Evolutionary conservation across 768 basidiomycete genomes (phyloP), one percentile per base, ranked within the genome.

Genomic region (Rickenella mellea): DNA sequence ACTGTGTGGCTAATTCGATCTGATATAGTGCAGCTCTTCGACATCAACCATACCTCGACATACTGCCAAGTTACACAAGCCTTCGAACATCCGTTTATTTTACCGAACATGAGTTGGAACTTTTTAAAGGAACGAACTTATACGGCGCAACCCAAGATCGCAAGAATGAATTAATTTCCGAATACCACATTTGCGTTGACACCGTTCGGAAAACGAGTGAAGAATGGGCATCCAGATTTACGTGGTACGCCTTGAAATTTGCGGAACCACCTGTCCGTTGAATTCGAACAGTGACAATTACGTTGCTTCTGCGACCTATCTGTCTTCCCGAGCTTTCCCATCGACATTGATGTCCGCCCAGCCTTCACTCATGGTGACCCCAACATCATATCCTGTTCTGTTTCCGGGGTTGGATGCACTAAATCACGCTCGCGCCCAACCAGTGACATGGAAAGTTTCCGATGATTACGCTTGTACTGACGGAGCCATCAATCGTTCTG

Each of bases 321-420:
- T 90, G 27, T 88, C 88, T 1, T 93, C 92, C 1, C 76, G 93
- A 40, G 85, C 90, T 0, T 97, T 96, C 54, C 88, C 92, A 0
- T 96, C 92, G 0, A 77, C 78, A 6, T 63, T 97, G 17, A 69
- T 96, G 22, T 77, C 77, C 4, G 53, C 57, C 15, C 68, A 52
- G 0, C 76, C 82, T 5, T 68, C 78, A 0, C 65, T 83, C 7
- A 54, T 70, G 24, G 58, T 69, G 10, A 67, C 70, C 1, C 59
- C 71, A 0, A 60, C 68, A 6, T 76, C 81, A 0, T 69, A 82
- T 48, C 88, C 91, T 1, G 68, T 96, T 9, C 74, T 97, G 25
- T 68, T 97, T 28, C 93, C 94, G 0, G 88, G 88, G 1, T 65
- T 93, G 22, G 93, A 98, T 61, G 64, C 80, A 4, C 65, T 94